These are phyloP conservation scores for Brassica juncea DNA, from an alignment of 345 rosid species.

Conservation along the genomic window DNA sequence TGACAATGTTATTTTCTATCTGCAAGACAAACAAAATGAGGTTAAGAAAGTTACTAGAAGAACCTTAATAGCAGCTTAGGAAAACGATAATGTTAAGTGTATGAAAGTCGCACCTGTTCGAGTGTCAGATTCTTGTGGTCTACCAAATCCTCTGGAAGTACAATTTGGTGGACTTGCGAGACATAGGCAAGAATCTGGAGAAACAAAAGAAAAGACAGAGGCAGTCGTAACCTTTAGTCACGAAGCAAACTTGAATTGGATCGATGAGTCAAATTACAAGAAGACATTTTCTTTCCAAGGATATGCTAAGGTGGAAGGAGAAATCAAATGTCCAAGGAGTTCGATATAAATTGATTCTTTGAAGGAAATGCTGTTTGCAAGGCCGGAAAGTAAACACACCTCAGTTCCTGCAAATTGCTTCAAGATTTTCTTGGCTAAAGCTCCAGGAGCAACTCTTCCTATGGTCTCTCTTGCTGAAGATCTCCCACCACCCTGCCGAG, in stretches of 20 bases:
- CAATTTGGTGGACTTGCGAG: constrained; percentile 83
- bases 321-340: neutral
- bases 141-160: constrained; percentile 73
- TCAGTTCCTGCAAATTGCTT: constrained; percentile 75
- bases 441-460: constrained; percentile 98
- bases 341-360: neutral
- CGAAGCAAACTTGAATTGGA: neutral
- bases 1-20: constrained; percentile 92
- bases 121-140: constrained; percentile 67
- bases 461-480: constrained; percentile 99
- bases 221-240: neutral
- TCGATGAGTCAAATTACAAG: neutral
- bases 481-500: constrained; percentile 85
- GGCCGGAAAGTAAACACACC: constrained; percentile 49
- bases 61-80: neutral
- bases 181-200: constrained; percentile 90
- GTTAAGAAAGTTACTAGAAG: constrained; percentile 5
- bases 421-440: constrained; percentile 94
- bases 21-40: constrained; percentile 38
- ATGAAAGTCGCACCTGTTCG: constrained; percentile 61
- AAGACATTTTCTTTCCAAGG: neutral
- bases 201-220: neutral
- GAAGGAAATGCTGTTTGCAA: neutral
- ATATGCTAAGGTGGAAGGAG: neutral
- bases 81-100: neutral